A percentile compares a stretch with the other conserved stretches of the same genome.
Evolutionary conservation across 306 rosid species (phyloP).

Genomic region (Hippophae tibetana): DNA sequence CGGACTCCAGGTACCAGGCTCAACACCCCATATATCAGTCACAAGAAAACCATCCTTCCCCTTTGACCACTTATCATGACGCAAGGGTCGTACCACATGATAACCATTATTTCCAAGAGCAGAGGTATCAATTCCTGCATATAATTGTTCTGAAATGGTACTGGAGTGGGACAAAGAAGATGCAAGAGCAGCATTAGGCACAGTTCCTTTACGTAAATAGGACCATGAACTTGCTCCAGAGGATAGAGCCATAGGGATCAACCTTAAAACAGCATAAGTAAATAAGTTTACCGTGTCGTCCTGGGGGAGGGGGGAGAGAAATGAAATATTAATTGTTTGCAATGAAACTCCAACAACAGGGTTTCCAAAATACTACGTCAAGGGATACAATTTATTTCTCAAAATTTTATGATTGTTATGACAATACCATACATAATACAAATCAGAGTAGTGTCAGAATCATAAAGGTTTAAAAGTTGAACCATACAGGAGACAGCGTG

Average conservation of each 20-base stretch:
- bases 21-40: constrained; percentile 92
- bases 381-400: too few species aligned
- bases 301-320: constrained; percentile 33
- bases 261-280: constrained; percentile 85
- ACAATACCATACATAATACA: too few species aligned
- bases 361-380: neutral
- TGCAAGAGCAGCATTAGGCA: constrained; percentile 36
- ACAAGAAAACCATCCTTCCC: constrained; percentile 89
- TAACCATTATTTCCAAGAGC: constrained; percentile 33
- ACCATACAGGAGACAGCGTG: constrained; percentile 86
- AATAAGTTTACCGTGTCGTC: constrained; percentile 85
- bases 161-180: constrained; percentile 36
- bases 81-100: constrained; percentile 65
- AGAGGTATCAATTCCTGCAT: constrained; percentile 33
- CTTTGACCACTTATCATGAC: constrained; percentile 76
- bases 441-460: too few species aligned
- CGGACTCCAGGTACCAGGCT: constrained; percentile 43
- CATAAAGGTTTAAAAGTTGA: constrained; percentile 21
- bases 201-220: constrained; percentile 68
- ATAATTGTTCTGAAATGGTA: constrained; percentile 46
- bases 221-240: constrained; percentile 90
- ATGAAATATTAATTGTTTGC: neutral
- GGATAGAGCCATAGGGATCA: constrained; percentile 74
- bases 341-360: neutral
- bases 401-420: too few species aligned